Evolutionary conservation across 2,329 filamentous ascomycete species (phyloP), one percentile per base, ranked within the genome.

Genomic region (Alternaria rosae): DNA sequence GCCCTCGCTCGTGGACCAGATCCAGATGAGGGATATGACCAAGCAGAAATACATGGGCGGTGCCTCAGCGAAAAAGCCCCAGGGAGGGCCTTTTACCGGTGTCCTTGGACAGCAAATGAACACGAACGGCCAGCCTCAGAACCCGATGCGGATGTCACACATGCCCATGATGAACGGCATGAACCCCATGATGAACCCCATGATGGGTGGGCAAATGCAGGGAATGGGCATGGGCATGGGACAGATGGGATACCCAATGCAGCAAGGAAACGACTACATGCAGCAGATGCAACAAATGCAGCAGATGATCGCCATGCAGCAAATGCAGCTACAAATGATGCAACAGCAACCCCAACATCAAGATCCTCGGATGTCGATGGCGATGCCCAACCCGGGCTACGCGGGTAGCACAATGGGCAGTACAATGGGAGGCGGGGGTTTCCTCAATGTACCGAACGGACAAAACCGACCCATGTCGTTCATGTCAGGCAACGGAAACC

Each of bases 281-380:
- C 93, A 97, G 89, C 93, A 97, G 77, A 94, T 96, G 91, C 92
- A 96, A 76, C 93, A 77, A 42, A 76, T 76, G 68, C 75, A 78
- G 58, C 74, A 76, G 51, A 75, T 75, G 71, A 69, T 75, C 44
- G 74, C 73, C 10, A 74, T 76, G 65, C 75, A 76, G 50, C 74
- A 76, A 52, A 72, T 77, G 77, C 93, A 93, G 81, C 94, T 96
- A 89, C 91, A 70, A 57, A 73, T 76, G 57, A 76, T 76, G 69
- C 71, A 73, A 72, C 76, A 77, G 62, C 75, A 75, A 59, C 69
- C 69, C 25, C 71, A 70, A 54, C 61, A 66, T n/a, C 70, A 73
- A 61, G 70, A 72, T 35, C 67, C 62, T 4, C 69, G 70, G 9
- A 68, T 71, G 58, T 68, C 70, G n/a, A 71, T 69, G 70, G 65